Base-by-base conservation (phyloP, 139 green algal species). In the Coelastrella sp. region DNA sequence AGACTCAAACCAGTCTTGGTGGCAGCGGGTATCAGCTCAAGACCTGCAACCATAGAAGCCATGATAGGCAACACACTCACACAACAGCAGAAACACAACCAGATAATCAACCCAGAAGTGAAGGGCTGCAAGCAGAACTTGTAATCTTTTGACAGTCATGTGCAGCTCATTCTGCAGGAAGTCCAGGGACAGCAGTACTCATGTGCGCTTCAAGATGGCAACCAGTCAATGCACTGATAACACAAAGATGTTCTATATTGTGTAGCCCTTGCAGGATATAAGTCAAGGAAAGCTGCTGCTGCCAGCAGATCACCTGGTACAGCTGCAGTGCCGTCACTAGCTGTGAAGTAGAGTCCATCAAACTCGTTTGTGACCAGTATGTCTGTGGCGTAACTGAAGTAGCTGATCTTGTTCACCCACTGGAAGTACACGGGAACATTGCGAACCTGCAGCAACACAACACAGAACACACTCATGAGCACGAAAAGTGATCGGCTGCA, bases 1-100 rank as follows among this genome's bases (percentile, higher is more conserved):
- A 94, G 17, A 57, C 80, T 88, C n/a, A 96, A 77, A n/a, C 93
- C 94, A 54, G 95, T 95, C 71, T 94, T 79, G 68, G 93, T 81
- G 7, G 80, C 80, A 3, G 80, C 80, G 0, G 80, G 77, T 7
- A 89, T 20, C 23, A 87, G 16, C 14, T 54, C 20, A 32, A 61
- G 19, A 13, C 81, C 81, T 17, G 81, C 59, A 64, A 77, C 80
- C n/a, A n/a, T n/a, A n/a, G n/a, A n/a, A n/a, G n/a, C n/a, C n/a
- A n/a, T n/a, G n/a, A n/a, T n/a, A 10, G n/a, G n/a, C n/a, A n/a
- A n/a, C n/a, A 80, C 84, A 22, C 84, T 19, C 8, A 66, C 4
- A 14, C 57, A 66, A 20, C 32, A 47, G 32, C 32, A 47, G 32
- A 47, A 47, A 47, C 32, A 47, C 32, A 47, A 47, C 32, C 32